These are phyloP conservation scores for Cokeromyces recurvatus DNA, from an alignment of 371 early-diverging fungal species.

Conservation along the genomic window DNA sequence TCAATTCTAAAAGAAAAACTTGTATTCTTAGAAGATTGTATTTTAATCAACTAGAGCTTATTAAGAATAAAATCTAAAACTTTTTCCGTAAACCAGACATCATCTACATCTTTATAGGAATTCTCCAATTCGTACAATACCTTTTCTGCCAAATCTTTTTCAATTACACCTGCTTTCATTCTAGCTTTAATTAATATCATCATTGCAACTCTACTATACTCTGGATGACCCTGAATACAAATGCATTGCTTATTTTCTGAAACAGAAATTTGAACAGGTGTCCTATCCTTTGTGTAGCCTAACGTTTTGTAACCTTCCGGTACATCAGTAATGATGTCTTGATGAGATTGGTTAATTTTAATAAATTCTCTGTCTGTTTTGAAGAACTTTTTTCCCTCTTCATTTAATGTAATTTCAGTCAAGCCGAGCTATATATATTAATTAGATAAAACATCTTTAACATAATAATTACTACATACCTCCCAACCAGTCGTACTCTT, in stretches of 20 bases:
- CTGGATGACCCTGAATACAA: conserved; percentile 83
- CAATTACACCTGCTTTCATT: conserved; percentile 33
- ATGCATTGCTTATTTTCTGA: conserved; percentile 52
- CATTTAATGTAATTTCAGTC: conserved; percentile 28
- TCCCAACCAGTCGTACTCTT: conserved; percentile 66
- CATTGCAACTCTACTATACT: conserved; percentile 54
- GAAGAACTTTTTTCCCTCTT: conserved; percentile 36
- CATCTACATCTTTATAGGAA: conserved; percentile 13
- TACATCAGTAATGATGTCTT: conserved; percentile 56
- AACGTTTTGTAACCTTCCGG: conserved; percentile 51
- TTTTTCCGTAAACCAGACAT: conserved; percentile 22
- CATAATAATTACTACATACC: conserved; percentile 22
- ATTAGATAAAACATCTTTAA: conserved; percentile 1
- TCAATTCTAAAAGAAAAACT: not conserved
- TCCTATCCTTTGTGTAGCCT: conserved; percentile 41
- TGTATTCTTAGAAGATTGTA: conserved; percentile 14
- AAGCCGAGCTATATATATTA: conserved; percentile 31
- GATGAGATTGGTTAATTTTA: conserved; percentile 62
- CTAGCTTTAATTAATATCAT: conserved; percentile 40
- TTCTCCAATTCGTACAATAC: conserved; percentile 3
- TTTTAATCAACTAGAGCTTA: too few species aligned
- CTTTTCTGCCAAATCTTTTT: conserved; percentile 20
- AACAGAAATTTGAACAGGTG: conserved; percentile 42
- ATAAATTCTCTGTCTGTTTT: conserved; percentile 14
- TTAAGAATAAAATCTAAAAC: conserved; percentile 18